These are phyloP conservation scores for Phyllosticta citriasiana DNA, from an alignment of 2,329 filamentous ascomycete genomes.

Conservation along the genomic window DNA sequence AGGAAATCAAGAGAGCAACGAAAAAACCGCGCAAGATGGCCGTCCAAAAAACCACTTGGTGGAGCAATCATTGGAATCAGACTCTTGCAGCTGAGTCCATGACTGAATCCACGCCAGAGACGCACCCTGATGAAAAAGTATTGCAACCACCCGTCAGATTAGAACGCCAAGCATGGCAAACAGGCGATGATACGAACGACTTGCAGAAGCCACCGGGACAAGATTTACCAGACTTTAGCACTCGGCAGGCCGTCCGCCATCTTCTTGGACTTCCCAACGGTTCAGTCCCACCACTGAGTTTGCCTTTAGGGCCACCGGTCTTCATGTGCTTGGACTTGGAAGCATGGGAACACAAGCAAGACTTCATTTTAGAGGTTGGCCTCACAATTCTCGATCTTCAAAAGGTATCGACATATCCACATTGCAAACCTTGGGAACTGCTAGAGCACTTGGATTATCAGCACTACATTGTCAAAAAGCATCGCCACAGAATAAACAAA, in stretches of 20 bases:
- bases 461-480: conserved; percentile 69
- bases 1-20: too few relatives aligned
- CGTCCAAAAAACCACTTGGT: too few relatives aligned
- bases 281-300: neutral
- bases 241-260: neutral
- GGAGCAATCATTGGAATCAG: too few relatives aligned
- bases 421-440: conserved; percentile 59
- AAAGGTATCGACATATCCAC: conserved; percentile 43
- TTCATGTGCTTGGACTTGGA: conserved; percentile 79
- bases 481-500: conserved; percentile 54
- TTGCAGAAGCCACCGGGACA: neutral
- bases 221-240: neutral
- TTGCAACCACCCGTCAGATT: too few relatives aligned
- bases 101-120: too few relatives aligned
- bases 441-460: conserved; percentile 53
- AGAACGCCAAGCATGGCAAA: neutral
- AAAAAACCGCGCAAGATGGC: too few relatives aligned
- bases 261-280: neutral
- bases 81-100: too few relatives aligned
- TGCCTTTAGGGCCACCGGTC: conserved; percentile 25
- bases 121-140: too few relatives aligned
- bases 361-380: conserved; percentile 73
- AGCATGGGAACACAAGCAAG: conserved; percentile 58
- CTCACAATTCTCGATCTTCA: conserved; percentile 69
- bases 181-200: neutral